phyloP scores from a whole-genome alignment of 257 asterid species.

The Striga asiatica region DNA sequence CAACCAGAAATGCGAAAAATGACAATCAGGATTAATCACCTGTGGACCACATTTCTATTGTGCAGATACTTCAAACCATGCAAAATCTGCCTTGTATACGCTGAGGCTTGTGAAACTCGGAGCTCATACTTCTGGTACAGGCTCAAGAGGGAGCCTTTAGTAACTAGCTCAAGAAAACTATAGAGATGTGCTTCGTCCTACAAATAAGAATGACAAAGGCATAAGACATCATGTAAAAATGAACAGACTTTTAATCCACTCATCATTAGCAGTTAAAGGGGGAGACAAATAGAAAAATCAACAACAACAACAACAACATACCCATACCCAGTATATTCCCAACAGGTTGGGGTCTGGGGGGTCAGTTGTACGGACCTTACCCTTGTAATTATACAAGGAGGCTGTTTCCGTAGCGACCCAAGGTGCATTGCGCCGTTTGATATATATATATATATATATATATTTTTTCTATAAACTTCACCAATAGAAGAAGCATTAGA shows the following conservation, averaged over 20 bases:
- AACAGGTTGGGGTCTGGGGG: too few relatives aligned
- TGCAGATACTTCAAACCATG: constrained; percentile 82
- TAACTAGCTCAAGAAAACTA: constrained; percentile 43
- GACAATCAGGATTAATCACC: constrained; percentile 2
- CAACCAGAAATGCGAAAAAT: neutral
- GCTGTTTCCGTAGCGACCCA: too few relatives aligned
- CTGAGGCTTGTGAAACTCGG: constrained; percentile 63
- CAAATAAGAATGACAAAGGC: neutral
- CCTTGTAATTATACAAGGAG: too few relatives aligned
- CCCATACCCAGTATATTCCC: too few relatives aligned
- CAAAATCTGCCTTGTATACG: constrained; percentile 79
- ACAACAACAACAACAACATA: too few relatives aligned
- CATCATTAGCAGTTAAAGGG: neutral
- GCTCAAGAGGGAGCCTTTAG: constrained; percentile 51
- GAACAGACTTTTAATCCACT: too few relatives aligned
- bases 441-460: too few relatives aligned
- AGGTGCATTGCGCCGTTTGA: too few relatives aligned
- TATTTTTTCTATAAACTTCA: too few relatives aligned
- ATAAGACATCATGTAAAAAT: too few relatives aligned
- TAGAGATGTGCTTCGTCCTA: constrained; percentile 52
- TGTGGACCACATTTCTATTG: constrained; percentile 68
- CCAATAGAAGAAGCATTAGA: too few relatives aligned
- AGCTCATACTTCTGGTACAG: constrained; percentile 48
- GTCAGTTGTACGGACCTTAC: too few relatives aligned
- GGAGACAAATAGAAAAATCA: neutral